Evolutionary conservation across 768 basidiomycete genomes (phyloP).

Genomic region (Atractiella rhizophila): DNA sequence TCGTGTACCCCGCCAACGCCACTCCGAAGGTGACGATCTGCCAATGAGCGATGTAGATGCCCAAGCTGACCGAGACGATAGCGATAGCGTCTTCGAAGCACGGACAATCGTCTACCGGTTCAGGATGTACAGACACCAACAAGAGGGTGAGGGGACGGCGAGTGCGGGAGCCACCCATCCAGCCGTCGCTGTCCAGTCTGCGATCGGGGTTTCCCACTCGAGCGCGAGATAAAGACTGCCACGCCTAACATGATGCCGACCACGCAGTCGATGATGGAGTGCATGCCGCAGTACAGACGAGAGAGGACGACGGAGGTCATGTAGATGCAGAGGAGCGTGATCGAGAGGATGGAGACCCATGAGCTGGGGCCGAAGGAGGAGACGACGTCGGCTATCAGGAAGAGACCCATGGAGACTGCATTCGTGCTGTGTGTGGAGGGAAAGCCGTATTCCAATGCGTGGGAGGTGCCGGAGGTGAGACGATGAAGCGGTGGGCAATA

Average conservation of each 20-base stretch:
- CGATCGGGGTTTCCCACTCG: no score
- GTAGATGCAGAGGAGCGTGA: conserved; percentile 16
- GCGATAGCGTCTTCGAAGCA: conserved; percentile 97
- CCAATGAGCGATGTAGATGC: conserved; percentile 49
- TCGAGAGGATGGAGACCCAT: neutral
- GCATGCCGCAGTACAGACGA: conserved; percentile 65
- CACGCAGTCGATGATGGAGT: conserved; percentile 31
- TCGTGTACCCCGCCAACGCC: neutral
- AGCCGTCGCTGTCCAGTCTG: no score
- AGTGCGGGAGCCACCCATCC: neutral
- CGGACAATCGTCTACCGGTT: conserved; percentile 87
- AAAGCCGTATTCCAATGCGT: conserved; percentile 53
- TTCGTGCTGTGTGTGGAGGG: conserved; percentile 90
- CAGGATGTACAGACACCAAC: conserved; percentile 66
- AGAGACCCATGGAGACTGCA: conserved; percentile 63
- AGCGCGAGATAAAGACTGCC: no score
- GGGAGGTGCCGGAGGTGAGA: conserved; percentile 9
- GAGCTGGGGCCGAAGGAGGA: neutral
- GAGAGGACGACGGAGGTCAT: conserved; percentile 28
- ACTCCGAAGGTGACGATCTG: conserved; percentile 20
- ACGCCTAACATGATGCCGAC: conserved; percentile 13
- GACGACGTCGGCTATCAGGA: conserved; percentile 26
- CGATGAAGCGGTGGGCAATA: conserved; percentile 76
- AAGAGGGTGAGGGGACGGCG: conserved; percentile 24
- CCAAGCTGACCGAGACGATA: conserved; percentile 57